These are phyloP conservation scores for Myxozyma geophila DNA, from an alignment of 805 yeast genomes.

Conservation along the genomic window DNA sequence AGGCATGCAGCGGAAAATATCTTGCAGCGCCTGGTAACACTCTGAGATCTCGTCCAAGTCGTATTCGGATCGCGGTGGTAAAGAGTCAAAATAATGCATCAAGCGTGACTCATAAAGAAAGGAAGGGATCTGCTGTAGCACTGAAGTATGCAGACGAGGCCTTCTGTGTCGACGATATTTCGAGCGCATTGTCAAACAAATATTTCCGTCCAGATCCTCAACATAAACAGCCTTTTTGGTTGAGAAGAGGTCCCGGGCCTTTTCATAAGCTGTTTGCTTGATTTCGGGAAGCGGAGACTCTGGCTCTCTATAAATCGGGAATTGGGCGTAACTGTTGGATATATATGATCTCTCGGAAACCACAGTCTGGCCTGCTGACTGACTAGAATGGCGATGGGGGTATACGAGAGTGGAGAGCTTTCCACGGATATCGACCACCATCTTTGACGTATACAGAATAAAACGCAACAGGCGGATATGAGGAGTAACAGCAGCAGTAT, in stretches of 20 bases:
- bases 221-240: too few species aligned
- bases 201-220: too few species aligned
- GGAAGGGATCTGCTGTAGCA: constrained; percentile 7
- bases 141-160: neutral
- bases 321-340: neutral
- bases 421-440: neutral
- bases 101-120: neutral
- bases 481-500: too few species aligned
- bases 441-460: neutral
- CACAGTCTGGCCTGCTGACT: neutral
- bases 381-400: neutral
- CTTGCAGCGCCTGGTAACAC: neutral
- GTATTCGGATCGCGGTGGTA: neutral
- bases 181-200: too few species aligned
- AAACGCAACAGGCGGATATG: neutral
- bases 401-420: neutral
- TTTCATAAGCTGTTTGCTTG: too few species aligned
- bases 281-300: too few species aligned
- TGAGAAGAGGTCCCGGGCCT: too few species aligned
- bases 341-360: neutral
- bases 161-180: too few species aligned
- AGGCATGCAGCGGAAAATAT: neutral
- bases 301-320: neutral
- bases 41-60: neutral
- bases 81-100: neutral